Evolutionary conservation across 1,284 basidiomycete species (phyloP), one percentile per base, ranked within the genome.

Genomic region (Trametes hirsuta): DNA sequence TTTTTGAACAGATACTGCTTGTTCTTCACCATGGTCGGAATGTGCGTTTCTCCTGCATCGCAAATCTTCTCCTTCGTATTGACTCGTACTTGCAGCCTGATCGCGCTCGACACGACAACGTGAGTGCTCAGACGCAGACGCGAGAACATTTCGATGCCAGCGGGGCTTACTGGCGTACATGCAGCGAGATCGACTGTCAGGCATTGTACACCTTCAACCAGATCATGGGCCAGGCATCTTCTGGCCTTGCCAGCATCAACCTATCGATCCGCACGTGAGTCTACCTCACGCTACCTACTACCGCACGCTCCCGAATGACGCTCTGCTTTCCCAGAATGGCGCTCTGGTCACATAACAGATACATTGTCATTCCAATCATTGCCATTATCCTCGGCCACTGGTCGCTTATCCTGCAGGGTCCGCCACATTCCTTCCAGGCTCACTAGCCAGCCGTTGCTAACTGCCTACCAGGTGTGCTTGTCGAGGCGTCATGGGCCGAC

Each of bases 161-260:
- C 4, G 14, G 18, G 18, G 18, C 40, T 50, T 35, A 34, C 44
- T 25, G 25, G n/a, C 30, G 12, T 11, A 5, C 18, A 14, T 56
- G 6, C 66, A 87, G 86, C 18, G 75, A 82, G 66, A 74, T 90
- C 44, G 76, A 87, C 70, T 90, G 87, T 66, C 87, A 89, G 74
- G 77, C 79, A 1, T 72, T 92, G 37, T 92, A 91, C 72, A 90
- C 87, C 1, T 90, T 90, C 73, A 89, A 89, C 67, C 84, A 76
- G 76, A 79, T 87, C 58, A 72, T 86, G 54, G 90, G 90, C 11
- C 90, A 90, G 71, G 81, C 85, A 6, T 77, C 90, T 6, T 84
- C 91, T 45, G 90, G 90, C 10, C 77, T 91, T 3, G 88, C 90
- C 8, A 91, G 88, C 68, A 84, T 91, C 69, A 91, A 92, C 69